Evolutionary conservation across 768 basidiomycete species (phyloP), one percentile per base, ranked within the genome.

Genomic region (Suillus discolor): DNA sequence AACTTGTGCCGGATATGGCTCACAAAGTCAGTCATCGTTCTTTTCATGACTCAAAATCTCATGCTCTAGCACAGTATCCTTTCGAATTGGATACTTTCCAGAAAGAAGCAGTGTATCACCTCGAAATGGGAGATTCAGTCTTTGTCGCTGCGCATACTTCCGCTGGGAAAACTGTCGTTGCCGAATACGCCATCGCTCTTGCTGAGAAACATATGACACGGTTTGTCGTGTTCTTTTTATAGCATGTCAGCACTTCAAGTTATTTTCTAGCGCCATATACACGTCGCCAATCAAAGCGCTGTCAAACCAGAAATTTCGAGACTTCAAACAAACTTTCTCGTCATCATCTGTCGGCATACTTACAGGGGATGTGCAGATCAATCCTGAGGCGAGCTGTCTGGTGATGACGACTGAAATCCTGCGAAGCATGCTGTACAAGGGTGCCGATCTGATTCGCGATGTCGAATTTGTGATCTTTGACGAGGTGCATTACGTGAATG

Each of bases 401-500:
- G 92, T 99, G 62, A 98, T 99, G 92, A 96, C 95, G 13, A 99
- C 97, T 28, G 97, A 99, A 77, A 99, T 99, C 74, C 78, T 99
- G 68, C 87, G 97, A 71, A 95, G 93, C 72, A 99, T 99, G 97
- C 85, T 99, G 25, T 98, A 98, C 80, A 97, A 99, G 76, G 97
- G 97, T 2, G 97, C 97, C 13, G 97, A 99, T 80, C 82, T 99
- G 25, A 99, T 99, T 71, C 88, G 97, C 41, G 97, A 99, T 76
- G 97, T 99, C 60, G 97, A 99, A 75, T 99, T 98, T 74, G 97
- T 99, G 28, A 97, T 99, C 66, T 99, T 99, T 73, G 97, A 99
- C 74, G 97, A 99, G 75, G 97, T 99, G 38, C 97, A 99, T 79
- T 99, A 99, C 77, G 96, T 99, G 62, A 99, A 99, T 73, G 97